Evolutionary conservation across 116 monocot species (phyloP).

Genomic region (Trichopus zeylanicus): DNA sequence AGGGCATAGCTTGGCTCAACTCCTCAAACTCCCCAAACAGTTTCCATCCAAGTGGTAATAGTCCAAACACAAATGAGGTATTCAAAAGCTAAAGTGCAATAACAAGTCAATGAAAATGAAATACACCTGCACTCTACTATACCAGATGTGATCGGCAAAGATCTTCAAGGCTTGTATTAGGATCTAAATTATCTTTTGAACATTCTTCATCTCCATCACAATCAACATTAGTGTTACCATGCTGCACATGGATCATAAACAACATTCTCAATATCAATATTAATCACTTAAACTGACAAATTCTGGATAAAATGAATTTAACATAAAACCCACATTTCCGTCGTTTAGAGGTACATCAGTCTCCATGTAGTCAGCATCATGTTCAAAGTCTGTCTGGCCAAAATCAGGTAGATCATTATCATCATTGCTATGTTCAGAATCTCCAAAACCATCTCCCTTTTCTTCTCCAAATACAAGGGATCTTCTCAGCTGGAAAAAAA

Average conservation of each 20-base stretch:
- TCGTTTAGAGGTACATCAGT: conserved; percentile 18
- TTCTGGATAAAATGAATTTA: background rate
- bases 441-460: conserved; percentile 18
- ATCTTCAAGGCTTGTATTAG: conserved; percentile 66
- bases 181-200: conserved; percentile 32
- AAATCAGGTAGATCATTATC: conserved; percentile 36
- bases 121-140: conserved; percentile 10
- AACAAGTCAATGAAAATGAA: too few species aligned
- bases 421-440: conserved; percentile 36
- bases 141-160: conserved; percentile 92
- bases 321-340: conserved; percentile 31
- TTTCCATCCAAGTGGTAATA: too few species aligned
- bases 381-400: conserved; percentile 35
- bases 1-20: too few species aligned
- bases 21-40: too few species aligned
- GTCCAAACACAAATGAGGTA: too few species aligned
- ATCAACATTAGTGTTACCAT: conserved; percentile 15
- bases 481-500: conserved; percentile 61
- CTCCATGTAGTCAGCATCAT: conserved; percentile 30
- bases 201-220: conserved; percentile 27
- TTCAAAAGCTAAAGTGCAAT: too few species aligned
- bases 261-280: background rate
- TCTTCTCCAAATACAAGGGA: conserved; percentile 57
- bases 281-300: background rate
- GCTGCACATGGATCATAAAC: conserved; percentile 25